These are phyloP conservation scores for Mimosa pudica DNA, from an alignment of 306 rosid genomes.

Conservation along the genomic window DNA sequence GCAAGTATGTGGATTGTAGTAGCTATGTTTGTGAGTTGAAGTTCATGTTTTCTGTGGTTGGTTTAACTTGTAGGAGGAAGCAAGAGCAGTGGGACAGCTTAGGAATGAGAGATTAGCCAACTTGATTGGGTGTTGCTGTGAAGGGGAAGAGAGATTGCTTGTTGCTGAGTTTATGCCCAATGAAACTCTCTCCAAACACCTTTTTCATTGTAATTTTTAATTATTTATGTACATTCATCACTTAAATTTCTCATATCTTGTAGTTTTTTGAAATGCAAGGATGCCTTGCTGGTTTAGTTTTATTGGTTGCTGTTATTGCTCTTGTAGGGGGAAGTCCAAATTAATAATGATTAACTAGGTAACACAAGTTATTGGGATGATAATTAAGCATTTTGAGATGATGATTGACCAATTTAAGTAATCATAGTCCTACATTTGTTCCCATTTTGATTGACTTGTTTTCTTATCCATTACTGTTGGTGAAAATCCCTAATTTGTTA, in stretches of 20 bases:
- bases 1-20: conserved; percentile 7
- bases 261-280: conserved; percentile 2
- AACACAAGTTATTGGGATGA: background rate
- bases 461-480: conserved; percentile 26
- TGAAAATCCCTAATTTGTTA: conserved; percentile 29
- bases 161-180: conserved; percentile 97
- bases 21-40: conserved; percentile 6
- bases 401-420: conserved; percentile 1
- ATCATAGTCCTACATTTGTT: conserved; percentile 21
- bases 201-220: conserved; percentile 76
- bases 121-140: conserved; percentile 90
- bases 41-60: conserved; percentile 31
- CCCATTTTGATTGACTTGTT: conserved; percentile 9
- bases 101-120: conserved; percentile 79
- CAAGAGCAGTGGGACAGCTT: conserved; percentile 81
- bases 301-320: background rate
- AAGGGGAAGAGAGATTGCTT: conserved; percentile 89
- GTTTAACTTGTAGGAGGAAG: conserved; percentile 71
- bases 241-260: background rate
- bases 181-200: conserved; percentile 96
- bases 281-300: background rate
- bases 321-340: background rate
- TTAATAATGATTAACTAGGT: background rate
- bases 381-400: background rate
- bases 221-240: background rate